Base-by-base conservation (phyloP, 768 basidiomycete genomes). In the Trametes coccinea region DNA sequence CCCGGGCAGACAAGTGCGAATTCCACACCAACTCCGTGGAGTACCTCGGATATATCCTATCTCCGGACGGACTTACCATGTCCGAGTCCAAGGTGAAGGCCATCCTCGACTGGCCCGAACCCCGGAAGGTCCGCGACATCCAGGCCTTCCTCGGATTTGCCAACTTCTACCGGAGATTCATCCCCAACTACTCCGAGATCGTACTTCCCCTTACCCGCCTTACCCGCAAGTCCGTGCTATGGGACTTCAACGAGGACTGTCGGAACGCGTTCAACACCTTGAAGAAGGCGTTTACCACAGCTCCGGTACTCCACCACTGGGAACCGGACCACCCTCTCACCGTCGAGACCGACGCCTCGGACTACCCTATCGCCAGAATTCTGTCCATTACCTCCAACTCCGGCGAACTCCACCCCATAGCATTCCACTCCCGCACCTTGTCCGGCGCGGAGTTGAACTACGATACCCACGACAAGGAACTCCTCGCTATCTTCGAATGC, bases 401-500 rank as follows among this genome's bases (percentile, higher is more conserved):
- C 14, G 66, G 67, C 5, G 33, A 13, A 48, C 67, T 71, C 55
- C 74, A 72, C 41, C 73, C 76, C 2, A 55, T 78, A 17, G 71
- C 68, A 0, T 79, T 70, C 63, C 64, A 65, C 49, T 77, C 75
- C 4, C 61, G 69, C 5, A 69, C 50, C 11, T 46, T 77, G 5
- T 59, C 27, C 30, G 47, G 67, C 0, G 67, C 77, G 0, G 77
- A 86, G 64, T 31, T 68, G 1, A 84, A 84, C 66, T 84, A 85
- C 60, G 70, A 80, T 13, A 76, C 80, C 17, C 74, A 82, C 59
- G 77, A 86, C 60, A 79, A 80, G 63, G 83, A 85, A 70, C 68
- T 84, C 13, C 71, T 84, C 0, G 79, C 78, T 1, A 75, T 84
- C 48, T 68, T 84, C 6, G 65, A 72, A 3, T 63, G 71, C 0